phyloP scores from a whole-genome alignment of 306 rosid species.

The Acacia melanoxylon region DNA sequence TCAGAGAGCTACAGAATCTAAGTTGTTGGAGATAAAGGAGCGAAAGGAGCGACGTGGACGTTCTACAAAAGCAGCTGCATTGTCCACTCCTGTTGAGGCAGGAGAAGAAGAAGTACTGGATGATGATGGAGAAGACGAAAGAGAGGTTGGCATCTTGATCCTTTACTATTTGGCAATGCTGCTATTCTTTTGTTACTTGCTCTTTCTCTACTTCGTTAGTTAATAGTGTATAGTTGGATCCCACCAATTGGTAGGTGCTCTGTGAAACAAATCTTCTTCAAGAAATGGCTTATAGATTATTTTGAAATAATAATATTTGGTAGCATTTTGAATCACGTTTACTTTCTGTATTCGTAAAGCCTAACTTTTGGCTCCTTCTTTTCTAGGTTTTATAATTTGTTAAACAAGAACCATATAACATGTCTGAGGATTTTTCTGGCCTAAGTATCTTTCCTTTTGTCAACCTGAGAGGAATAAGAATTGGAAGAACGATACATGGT shows the following conservation, averaged over 20 bases:
- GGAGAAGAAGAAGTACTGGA: conserved; percentile 91
- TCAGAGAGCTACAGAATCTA: conserved; percentile 86
- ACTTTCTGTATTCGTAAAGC: neutral
- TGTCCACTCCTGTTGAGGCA: conserved; percentile 89
- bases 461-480: neutral
- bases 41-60: conserved; percentile 91
- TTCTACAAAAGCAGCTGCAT: conserved; percentile 85
- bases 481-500: neutral
- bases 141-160: conserved; percentile 69
- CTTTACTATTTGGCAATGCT: conserved; percentile 4
- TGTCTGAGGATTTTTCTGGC: neutral
- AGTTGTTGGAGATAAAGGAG: conserved; percentile 89
- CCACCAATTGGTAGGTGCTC: neutral
- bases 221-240: neutral
- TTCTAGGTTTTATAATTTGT: neutral
- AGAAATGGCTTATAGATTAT: neutral
- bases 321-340: neutral
- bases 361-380: neutral
- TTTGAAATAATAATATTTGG: neutral
- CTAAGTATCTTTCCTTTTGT: neutral
- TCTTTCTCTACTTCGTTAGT: conserved; percentile 22
- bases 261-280: neutral
- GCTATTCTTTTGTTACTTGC: conserved; percentile 22
- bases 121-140: conserved; percentile 95
- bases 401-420: neutral